These are phyloP conservation scores for Pseudopithomyces maydicus DNA, from an alignment of 2,329 filamentous ascomycete genomes.

Conservation along the genomic window DNA sequence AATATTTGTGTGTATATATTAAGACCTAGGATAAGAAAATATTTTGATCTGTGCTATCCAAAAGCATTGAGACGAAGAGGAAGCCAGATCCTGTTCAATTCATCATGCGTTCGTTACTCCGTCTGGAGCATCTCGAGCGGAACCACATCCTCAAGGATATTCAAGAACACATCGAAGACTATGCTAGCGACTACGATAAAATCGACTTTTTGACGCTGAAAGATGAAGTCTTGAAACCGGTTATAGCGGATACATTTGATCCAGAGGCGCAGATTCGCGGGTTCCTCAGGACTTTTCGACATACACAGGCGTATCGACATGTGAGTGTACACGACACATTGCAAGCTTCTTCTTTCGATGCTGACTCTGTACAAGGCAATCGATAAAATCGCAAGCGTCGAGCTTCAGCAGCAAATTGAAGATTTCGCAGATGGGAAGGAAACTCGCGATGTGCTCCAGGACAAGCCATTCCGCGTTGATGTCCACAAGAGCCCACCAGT, in stretches of 20 bases:
- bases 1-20: too few relatives aligned
- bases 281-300: conserved; percentile 36
- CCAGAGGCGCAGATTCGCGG: conserved; percentile 37
- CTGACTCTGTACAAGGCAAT: conserved; percentile 9
- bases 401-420: conserved; percentile 33
- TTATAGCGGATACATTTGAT: conserved; percentile 34
- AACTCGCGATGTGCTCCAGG: conserved; percentile 25
- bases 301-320: conserved; percentile 35
- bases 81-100: too few relatives aligned
- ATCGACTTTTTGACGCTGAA: conserved; percentile 33
- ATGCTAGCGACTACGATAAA: conserved; percentile 21
- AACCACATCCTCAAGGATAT: conserved; percentile 42
- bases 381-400: conserved; percentile 26
- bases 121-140: conserved; percentile 15
- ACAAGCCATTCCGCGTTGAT: conserved; percentile 27
- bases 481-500: conserved; percentile 36
- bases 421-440: conserved; percentile 35
- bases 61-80: too few relatives aligned
- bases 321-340: too few relatives aligned
- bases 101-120: too few relatives aligned
- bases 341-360: too few relatives aligned
- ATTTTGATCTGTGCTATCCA: too few relatives aligned
- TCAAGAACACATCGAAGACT: conserved; percentile 34
- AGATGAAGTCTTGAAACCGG: conserved; percentile 33
- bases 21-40: too few relatives aligned